Conservation (phyloP, 2,329 filamentous ascomycete species). For the Calonectria honghensis region DNA sequence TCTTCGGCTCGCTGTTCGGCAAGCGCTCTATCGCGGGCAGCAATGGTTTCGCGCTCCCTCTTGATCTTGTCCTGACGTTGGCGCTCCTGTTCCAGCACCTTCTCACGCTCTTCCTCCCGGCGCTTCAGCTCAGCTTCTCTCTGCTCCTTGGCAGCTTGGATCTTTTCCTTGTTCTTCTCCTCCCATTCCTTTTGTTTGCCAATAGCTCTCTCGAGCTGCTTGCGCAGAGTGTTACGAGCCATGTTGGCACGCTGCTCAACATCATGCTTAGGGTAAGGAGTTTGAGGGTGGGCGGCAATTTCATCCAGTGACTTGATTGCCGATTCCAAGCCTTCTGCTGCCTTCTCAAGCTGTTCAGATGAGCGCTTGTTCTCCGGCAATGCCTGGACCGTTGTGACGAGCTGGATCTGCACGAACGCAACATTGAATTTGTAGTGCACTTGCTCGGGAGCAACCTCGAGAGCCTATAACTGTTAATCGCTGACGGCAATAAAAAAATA, state of each 20-base stretch:
- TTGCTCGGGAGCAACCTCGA: constrained; percentile 86
- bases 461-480: constrained; percentile 71
- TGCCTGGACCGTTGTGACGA: constrained; percentile 86
- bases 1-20: constrained; percentile 76
- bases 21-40: constrained; percentile 83
- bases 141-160: constrained; percentile 85
- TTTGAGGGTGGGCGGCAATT: constrained; percentile 77
- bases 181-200: constrained; percentile 93
- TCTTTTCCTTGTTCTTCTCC: constrained; percentile 91
- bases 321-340: constrained; percentile 86
- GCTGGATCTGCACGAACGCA: constrained; percentile 96
- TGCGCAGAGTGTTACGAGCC: constrained; percentile 95
- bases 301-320: constrained; percentile 85
- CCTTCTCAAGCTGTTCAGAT: constrained; percentile 86
- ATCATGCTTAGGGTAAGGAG: constrained; percentile 92
- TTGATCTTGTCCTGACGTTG: constrained; percentile 87
- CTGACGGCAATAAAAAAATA: background rate
- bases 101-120: constrained; percentile 85
- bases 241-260: constrained; percentile 97
- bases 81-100: constrained; percentile 79
- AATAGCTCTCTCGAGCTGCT: constrained; percentile 90
- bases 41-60: constrained; percentile 89
- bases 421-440: constrained; percentile 98
- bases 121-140: constrained; percentile 87
- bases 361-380: constrained; percentile 86